Evolutionary conservation across 495 filamentous ascomycete species (phyloP), one percentile per base, ranked within the genome.

Genomic region (Aspergillus affinis): DNA sequence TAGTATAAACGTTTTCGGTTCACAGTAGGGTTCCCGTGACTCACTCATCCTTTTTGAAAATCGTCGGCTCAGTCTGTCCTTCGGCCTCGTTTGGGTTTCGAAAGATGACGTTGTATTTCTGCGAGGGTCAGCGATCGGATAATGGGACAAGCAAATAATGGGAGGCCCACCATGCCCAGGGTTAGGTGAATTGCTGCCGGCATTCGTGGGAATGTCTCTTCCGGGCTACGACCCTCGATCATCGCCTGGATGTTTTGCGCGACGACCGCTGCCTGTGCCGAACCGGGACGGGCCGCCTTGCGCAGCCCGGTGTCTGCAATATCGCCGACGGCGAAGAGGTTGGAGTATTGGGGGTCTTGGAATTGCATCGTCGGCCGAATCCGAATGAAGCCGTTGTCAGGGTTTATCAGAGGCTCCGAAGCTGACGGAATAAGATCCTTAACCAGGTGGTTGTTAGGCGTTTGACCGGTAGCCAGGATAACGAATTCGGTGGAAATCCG

Each of bases 301-400:
- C 80, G 79, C 1, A 80, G 78, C 17, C 80, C 78, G 0, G 83
- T 84, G 48, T 84, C 80, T 6, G 84, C 84, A 21, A 88, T 85
- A 61, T 88, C 86, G 1, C 86, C 86, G 12, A 85, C 75, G 0
- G 78, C 82, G 58, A 84, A 88, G 3, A 88, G 63, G 50, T 84
- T 75, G 0, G 77, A 68, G 44, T 79, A 72, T n/a, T 73, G 57
- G 6, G 69, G 65, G 63, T 83, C 78, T 1, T 67, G 55, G 48
- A 88, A 74, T 63, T 87, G 86, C 63, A 88, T 69, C 0, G 84
- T 88, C 0, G 80, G 76, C 30, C 77, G 69, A 47, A 86, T 78
- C 8, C 77, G 76, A 63, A 87, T 80, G 49, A 76, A 75, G 8
- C 78, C 75, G 54, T 77, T 80, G n/a, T 75, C 64, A 0, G 73